Evolutionary conservation across 371 early-diverging fungal genomes (phyloP), one percentile per base, ranked within the genome.

Genomic region (Haplosporangium sp.): DNA sequence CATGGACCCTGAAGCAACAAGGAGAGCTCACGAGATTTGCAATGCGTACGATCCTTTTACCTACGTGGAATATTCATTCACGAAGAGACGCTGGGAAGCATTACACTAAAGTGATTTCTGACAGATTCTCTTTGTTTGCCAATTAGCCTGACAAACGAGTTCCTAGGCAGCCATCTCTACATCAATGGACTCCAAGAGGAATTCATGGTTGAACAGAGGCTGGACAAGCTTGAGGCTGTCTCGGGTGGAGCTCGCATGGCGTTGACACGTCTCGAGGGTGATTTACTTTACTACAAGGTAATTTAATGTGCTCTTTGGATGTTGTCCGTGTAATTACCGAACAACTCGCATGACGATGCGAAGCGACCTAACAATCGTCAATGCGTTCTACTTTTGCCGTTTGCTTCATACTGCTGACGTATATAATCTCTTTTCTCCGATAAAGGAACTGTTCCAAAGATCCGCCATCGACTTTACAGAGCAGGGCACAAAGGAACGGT

Each of bases 391-490:
- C n/a, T n/a, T n/a, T n/a, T n/a, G n/a, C n/a, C n/a, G n/a, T n/a
- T n/a, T n/a, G n/a, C n/a, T n/a, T n/a, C n/a, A n/a, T n/a, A n/a
- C n/a, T 45, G 10, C 16, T 10, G 45, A 0, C 13, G 13, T 45
- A 45, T 13, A 45, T 4, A 16, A 16, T 43, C 53, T 54, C n/a
- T 1, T 46, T 23, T 29, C 18, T 2, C 13, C 16, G 2, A 11
- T 43, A 5, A 50, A 87, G 86, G 86, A 84, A 42, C 83, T 85
- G 23, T 87, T 89, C 54, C 74, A 83, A 18, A 86, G 86, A 69
- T 72, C 86, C 14, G 84, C 86, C 57, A 85, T 86, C 66, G 84
- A 83, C 61, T 87, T 82, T 58, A 71, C 87, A 13, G 89, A 89
- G 74, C 85, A 85, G 67, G 80, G 83, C 12, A 83, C 89, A 14